phyloP scores from a whole-genome alignment of 352 stramenopile species.

The Globisporangium sylvaticum region DNA sequence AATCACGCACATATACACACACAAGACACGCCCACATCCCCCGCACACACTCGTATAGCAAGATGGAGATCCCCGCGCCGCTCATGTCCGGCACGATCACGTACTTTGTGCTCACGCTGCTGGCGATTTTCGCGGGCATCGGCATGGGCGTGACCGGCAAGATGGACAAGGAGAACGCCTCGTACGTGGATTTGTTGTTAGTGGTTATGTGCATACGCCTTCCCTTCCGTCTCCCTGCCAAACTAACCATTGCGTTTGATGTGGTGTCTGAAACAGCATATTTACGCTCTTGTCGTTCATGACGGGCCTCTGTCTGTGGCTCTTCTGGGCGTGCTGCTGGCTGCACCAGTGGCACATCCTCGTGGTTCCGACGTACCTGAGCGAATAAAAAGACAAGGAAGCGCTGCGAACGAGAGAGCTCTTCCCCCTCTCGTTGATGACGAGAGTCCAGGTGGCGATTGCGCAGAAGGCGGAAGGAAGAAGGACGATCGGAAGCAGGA shows the following conservation, averaged over 20 bases:
- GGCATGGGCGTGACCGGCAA: slow-evolving; percentile 78
- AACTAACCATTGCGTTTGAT: neutral
- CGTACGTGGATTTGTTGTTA: slow-evolving; percentile 40
- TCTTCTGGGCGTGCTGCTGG: slow-evolving; percentile 91
- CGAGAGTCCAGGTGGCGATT: neutral
- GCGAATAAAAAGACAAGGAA: slow-evolving; percentile 41
- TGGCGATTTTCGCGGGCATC: slow-evolving; percentile 74
- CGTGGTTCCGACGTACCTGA: slow-evolving; percentile 72
- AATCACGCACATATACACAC: neutral
- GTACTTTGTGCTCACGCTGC: slow-evolving; percentile 83
- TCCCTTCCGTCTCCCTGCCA: neutral
- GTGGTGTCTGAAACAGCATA: slow-evolving; percentile 38
- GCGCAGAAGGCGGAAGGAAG: neutral
- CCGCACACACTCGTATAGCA: neutral
- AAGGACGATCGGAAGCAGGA: neutral
- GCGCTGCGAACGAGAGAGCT: neutral
- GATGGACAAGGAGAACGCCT: slow-evolving; percentile 81
- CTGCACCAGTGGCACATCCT: slow-evolving; percentile 89
- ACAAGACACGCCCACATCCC: neutral
- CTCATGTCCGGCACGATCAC: slow-evolving; percentile 81
- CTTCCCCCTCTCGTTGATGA: neutral
- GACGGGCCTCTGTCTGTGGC: slow-evolving; percentile 81
- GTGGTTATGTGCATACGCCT: neutral
- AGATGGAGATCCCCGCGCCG: slow-evolving; percentile 74
- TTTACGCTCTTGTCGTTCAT: slow-evolving; percentile 83